A percentile compares a stretch with the other conserved stretches of the same genome.
Evolutionary conservation across 108 stramenopile species (phyloP).

Genomic region (Skeletonema potamos): DNA sequence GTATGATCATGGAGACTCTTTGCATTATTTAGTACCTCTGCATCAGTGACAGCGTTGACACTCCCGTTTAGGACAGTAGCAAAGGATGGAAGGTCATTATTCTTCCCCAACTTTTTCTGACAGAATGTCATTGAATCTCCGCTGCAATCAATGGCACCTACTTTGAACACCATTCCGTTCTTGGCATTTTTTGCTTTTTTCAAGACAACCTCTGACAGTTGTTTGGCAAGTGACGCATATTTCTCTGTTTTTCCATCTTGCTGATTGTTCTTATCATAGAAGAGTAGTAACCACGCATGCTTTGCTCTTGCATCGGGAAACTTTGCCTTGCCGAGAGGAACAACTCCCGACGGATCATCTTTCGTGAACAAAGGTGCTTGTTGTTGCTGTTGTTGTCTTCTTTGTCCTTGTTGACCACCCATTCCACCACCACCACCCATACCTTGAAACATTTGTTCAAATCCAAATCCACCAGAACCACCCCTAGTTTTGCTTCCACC

Average conservation of each 20-base stretch:
- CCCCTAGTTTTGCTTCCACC: slow-evolving; percentile 15
- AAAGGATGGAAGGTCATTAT: slow-evolving; percentile 53
- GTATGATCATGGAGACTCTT: slow-evolving; percentile 68
- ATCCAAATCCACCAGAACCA: slow-evolving; percentile 29
- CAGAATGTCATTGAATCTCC: slow-evolving; percentile 61
- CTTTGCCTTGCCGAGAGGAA: slow-evolving; percentile 67
- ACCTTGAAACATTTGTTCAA: slow-evolving; percentile 15
- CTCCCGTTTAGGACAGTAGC: slow-evolving; percentile 67
- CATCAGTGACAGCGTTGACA: slow-evolving; percentile 28
- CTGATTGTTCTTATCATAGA: slow-evolving; percentile 54
- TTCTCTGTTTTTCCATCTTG: slow-evolving; percentile 13
- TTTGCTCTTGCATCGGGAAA: slow-evolving; percentile 69
- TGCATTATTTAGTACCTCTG: slow-evolving; percentile 17
- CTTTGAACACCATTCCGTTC: slow-evolving; percentile 57
- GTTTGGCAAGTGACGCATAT: slow-evolving; percentile 24
- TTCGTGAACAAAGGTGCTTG: slow-evolving; percentile 62
- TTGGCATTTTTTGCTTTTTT: slow-evolving; percentile 51
- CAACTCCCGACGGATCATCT: slow-evolving; percentile 51
- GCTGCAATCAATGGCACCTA: slow-evolving; percentile 80
- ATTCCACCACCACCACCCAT: slow-evolving; percentile 27
- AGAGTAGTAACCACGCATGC: slow-evolving; percentile 73
- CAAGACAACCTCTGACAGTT: slow-evolving; percentile 40
- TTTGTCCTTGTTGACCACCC: slow-evolving; percentile 11
- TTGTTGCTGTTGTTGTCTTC: slow-evolving; percentile 13
- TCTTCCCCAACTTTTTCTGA: slow-evolving; percentile 29